A percentile compares a stretch with the other conserved stretches of the same genome.
phyloP scores from a whole-genome alignment of 2,329 filamentous ascomycete species.

The Aspergillus sp. region DNA sequence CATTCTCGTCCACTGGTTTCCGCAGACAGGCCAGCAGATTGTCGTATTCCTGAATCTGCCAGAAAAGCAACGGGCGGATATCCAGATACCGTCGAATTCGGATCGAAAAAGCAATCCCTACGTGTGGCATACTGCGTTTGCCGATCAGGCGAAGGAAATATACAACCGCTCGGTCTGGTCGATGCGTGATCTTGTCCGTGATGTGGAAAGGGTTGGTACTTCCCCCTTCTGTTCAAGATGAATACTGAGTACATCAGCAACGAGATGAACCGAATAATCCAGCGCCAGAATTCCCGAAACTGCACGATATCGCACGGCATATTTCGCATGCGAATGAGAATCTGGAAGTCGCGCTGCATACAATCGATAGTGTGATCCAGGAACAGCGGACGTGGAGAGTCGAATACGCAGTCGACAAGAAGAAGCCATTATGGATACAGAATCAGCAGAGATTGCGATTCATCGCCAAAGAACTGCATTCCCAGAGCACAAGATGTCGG shows the following conservation, averaged over 20 bases:
- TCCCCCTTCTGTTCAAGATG: no score
- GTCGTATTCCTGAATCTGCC: slow-evolving; percentile 12
- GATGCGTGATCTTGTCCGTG: slow-evolving; percentile 23
- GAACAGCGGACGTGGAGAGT: slow-evolving; percentile 14
- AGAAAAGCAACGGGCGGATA: background rate
- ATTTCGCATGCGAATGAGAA: slow-evolving; percentile 27
- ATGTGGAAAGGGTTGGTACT: slow-evolving; percentile 23
- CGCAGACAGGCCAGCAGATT: slow-evolving; percentile 2
- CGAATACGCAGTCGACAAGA: background rate
- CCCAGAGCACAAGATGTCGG: slow-evolving; percentile 19
- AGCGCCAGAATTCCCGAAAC: slow-evolving; percentile 14
- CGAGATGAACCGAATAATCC: slow-evolving; percentile 4
- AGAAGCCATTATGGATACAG: slow-evolving; percentile 1
- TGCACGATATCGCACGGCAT: slow-evolving; percentile 30
- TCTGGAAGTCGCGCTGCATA: slow-evolving; percentile 27
- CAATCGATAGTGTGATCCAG: slow-evolving; percentile 15
- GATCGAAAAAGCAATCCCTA: slow-evolving; percentile 11
- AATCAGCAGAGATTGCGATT: slow-evolving; percentile 10
- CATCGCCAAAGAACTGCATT: slow-evolving; percentile 21
- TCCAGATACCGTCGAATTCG: no score
- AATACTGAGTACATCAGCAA: slow-evolving; percentile 1
- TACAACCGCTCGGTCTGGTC: slow-evolving; percentile 27
- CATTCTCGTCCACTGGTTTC: slow-evolving; percentile 16
- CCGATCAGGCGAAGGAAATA: slow-evolving; percentile 12
- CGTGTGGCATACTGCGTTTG: slow-evolving; percentile 19